These are phyloP conservation scores for Hysterium pulicare DNA, from an alignment of 2,329 filamentous ascomycete genomes.

Conservation along the genomic window DNA sequence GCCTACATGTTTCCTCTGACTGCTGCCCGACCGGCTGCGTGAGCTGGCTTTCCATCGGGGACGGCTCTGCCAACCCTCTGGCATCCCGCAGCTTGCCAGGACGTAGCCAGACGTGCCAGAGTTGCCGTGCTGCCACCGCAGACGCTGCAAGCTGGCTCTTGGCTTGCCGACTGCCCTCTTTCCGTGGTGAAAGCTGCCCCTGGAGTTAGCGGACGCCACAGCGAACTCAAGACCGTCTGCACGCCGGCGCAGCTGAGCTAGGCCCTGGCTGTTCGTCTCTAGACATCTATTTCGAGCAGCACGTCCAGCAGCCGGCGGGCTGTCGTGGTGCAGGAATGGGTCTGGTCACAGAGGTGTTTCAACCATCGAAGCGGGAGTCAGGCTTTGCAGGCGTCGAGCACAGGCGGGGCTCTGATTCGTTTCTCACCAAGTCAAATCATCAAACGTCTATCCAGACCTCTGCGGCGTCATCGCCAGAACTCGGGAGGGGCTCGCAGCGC, in stretches of 20 bases:
- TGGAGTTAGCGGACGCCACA: background rate
- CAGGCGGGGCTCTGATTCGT: slow-evolving; percentile 22
- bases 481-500: slow-evolving; percentile 6
- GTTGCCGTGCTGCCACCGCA: background rate
- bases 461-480: slow-evolving; percentile 21
- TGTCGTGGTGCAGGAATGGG: background rate
- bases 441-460: slow-evolving; percentile 26
- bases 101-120: background rate
- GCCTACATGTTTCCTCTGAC: background rate
- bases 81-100: background rate
- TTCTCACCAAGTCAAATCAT: slow-evolving; percentile 32
- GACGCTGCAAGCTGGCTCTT: background rate
- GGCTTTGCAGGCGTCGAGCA: background rate
- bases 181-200: background rate
- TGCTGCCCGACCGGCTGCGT: background rate
- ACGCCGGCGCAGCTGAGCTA: background rate
- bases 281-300: background rate
- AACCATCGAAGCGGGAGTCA: slow-evolving; percentile 14
- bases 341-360: slow-evolving; percentile 33
- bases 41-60: background rate
- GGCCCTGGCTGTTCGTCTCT: too few species aligned
- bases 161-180: background rate
- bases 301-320: slow-evolving; percentile 7
- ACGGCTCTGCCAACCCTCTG: background rate
- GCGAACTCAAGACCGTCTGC: background rate